These are phyloP conservation scores for Colletotrichum sp. DNA, from an alignment of 2,329 filamentous ascomycete species.

Conservation along the genomic window DNA sequence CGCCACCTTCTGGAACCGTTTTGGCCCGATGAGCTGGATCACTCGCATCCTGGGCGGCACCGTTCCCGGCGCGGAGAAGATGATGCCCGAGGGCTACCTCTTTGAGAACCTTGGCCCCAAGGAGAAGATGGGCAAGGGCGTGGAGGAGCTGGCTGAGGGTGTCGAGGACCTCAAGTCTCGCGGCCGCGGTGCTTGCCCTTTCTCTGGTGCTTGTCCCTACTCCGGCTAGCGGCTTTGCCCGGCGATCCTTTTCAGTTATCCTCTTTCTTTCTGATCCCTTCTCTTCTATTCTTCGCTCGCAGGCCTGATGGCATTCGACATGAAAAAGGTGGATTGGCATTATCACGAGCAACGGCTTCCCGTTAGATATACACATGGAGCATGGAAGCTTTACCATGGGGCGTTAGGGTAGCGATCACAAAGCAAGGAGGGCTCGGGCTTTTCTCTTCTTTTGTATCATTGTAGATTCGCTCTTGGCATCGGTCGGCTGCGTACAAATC, in stretches of 20 bases:
- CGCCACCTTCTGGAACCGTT: constrained; percentile 65
- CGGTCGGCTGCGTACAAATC: not conserved
- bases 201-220: not conserved
- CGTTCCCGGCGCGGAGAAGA: constrained; percentile 48
- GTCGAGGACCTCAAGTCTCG: constrained; percentile 11
- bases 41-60: constrained; percentile 46
- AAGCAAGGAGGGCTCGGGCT: not conserved
- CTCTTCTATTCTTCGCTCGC: not conserved
- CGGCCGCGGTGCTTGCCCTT: constrained; percentile 11
- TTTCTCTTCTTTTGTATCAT: not conserved
- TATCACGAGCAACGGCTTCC: not conserved
- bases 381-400: not conserved
- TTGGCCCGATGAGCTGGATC: constrained; percentile 61
- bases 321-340: not conserved
- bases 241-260: not conserved
- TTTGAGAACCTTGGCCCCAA: constrained; percentile 68
- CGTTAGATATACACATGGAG: not conserved
- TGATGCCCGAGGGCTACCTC: constrained; percentile 55
- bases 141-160: constrained; percentile 46
- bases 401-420: not conserved
- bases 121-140: constrained; percentile 56
- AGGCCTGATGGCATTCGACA: not conserved
- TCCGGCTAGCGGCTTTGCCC: not conserved
- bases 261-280: not conserved
- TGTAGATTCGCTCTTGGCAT: not conserved